Percentiles rank a stretch among this genome's conserved stretches.
Conservation (phyloP, 139 green algal genomes). For the Pleodorina starrii region DNA sequence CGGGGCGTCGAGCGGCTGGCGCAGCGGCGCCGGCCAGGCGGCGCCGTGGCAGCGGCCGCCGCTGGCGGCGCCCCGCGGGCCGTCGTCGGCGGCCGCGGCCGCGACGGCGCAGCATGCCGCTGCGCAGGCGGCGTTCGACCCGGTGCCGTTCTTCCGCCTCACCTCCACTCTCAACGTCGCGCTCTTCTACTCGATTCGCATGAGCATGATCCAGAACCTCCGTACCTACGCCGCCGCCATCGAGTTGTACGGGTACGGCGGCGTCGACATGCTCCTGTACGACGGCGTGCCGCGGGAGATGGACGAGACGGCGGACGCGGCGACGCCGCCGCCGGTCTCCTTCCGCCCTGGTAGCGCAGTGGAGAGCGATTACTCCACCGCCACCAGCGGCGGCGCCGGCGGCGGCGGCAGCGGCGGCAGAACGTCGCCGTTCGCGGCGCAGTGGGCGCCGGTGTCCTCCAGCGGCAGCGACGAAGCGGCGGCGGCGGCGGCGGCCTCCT, state of each 20-base stretch:
- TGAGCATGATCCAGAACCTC: slow-evolving; percentile 32
- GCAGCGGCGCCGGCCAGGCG: background rate
- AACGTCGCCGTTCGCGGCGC: background rate
- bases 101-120: background rate
- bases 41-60: slow-evolving; percentile 8
- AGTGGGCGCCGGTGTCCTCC: background rate
- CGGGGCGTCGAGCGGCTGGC: background rate
- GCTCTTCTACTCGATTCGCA: slow-evolving; percentile 44
- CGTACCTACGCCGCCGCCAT: slow-evolving; percentile 46
- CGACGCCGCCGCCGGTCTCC: background rate
- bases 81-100: background rate
- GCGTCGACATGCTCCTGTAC: slow-evolving; percentile 33
- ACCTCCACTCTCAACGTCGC: slow-evolving; percentile 49
- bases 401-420: background rate
- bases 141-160: slow-evolving; percentile 47
- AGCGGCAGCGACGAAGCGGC: background rate
- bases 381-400: background rate
- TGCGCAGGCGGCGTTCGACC: slow-evolving; percentile 25
- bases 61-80: background rate
- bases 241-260: slow-evolving; percentile 30
- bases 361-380: background rate
- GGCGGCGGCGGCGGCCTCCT: background rate
- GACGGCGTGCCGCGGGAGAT: slow-evolving; percentile 42
- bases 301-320: background rate
- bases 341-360: background rate